A percentile compares a stretch with the other conserved stretches of the same genome.
Evolutionary conservation across 495 filamentous ascomycete species (phyloP).

Genomic region (Terfezia claveryi): DNA sequence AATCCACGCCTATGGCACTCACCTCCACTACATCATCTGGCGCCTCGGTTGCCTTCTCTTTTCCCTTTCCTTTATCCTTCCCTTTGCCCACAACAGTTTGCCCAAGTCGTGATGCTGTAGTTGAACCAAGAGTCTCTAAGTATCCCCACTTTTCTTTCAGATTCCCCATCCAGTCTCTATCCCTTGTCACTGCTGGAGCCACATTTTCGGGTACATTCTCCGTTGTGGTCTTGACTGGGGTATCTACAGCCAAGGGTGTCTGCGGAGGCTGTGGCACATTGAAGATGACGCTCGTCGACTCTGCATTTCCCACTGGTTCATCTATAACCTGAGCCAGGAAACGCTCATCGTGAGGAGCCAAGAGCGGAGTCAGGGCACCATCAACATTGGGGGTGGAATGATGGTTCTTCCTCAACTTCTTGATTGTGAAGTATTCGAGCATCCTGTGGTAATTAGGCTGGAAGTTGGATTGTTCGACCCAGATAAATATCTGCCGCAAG

Average conservation of each 20-base stretch:
- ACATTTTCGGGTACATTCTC: neutral
- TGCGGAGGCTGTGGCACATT: neutral
- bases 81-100: constrained; percentile 2
- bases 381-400: no score
- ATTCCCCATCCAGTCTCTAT: neutral
- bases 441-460: no score
- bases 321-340: neutral
- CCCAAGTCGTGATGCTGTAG: neutral
- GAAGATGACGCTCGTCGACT: neutral
- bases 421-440: no score
- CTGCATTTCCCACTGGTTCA: neutral
- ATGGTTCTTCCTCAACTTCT: no score
- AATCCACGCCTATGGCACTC: neutral
- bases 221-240: neutral
- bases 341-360: neutral
- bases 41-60: constrained; percentile 4
- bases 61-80: constrained; percentile 12
- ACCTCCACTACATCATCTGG: neutral
- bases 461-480: no score
- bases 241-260: neutral
- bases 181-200: neutral
- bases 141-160: neutral
- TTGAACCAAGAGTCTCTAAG: neutral
- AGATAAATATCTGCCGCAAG: no score
- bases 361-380: neutral